Conservation (phyloP, 306 rosid species). For the Fragaria iinumae region DNA sequence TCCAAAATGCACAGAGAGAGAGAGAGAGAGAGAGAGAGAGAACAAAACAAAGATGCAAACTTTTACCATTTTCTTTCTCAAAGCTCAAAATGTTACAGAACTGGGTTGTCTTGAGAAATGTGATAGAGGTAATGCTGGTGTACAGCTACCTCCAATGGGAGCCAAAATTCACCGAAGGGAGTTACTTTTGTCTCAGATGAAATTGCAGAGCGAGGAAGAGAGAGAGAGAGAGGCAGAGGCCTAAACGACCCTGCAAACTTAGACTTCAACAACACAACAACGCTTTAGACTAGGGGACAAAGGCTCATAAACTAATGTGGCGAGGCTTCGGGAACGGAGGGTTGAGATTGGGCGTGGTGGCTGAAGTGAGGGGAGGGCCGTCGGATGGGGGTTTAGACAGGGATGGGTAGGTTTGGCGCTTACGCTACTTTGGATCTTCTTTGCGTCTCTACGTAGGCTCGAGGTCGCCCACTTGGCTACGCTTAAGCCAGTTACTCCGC, state of each 20-base stretch:
- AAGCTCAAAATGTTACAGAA: constrained; percentile 27
- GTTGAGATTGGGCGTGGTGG: constrained; percentile 58
- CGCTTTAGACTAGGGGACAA: constrained; percentile 47
- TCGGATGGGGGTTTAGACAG: constrained; percentile 45
- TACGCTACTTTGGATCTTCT: constrained; percentile 86
- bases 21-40: background rate
- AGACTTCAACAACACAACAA: constrained; percentile 53
- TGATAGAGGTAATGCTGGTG: constrained; percentile 5
- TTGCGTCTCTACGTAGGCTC: constrained; percentile 60
- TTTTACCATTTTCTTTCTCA: constrained; percentile 13
- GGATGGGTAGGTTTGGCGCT: constrained; percentile 72
- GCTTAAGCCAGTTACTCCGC: constrained; percentile 35
- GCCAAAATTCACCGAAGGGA: background rate
- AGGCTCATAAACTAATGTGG: constrained; percentile 36
- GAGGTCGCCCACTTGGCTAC: constrained; percentile 75
- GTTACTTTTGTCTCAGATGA: constrained; percentile 16
- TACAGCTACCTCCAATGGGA: constrained; percentile 3
- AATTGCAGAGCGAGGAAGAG: constrained; percentile 9
- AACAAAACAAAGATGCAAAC: background rate
- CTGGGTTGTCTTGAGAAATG: constrained; percentile 18
- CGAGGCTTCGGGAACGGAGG: constrained; percentile 31
- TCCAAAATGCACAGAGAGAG: background rate
- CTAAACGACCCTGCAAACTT: constrained; percentile 54
- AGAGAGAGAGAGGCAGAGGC: constrained; percentile 14
- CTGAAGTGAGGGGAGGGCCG: constrained; percentile 25